A percentile compares a stretch with the other conserved stretches of the same genome.
Evolutionary conservation across 306 rosid species (phyloP).

Genomic region (Cicer arietinum): DNA sequence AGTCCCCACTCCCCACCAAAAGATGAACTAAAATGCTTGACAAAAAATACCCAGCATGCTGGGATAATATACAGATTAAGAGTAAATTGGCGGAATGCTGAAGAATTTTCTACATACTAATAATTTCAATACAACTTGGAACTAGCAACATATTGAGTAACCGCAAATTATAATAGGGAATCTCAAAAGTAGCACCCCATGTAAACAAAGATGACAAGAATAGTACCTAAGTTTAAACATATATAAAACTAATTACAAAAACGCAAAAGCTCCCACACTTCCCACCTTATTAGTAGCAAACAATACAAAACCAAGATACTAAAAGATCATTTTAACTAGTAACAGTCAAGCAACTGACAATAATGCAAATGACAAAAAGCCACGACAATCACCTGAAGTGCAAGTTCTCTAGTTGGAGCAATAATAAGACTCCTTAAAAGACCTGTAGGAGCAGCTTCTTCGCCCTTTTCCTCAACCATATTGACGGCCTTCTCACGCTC

Average conservation of each 20-base stretch:
- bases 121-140: too few relatives aligned
- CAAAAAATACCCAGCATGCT: too few relatives aligned
- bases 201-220: background rate
- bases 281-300: slow-evolving; percentile 17
- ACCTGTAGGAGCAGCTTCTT: slow-evolving; percentile 62
- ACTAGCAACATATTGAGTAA: too few relatives aligned
- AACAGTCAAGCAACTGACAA: slow-evolving; percentile 36
- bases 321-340: background rate
- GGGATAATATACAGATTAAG: too few relatives aligned
- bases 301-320: background rate
- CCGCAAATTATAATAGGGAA: background rate
- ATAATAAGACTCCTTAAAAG: slow-evolving; percentile 83
- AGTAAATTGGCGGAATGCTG: too few relatives aligned
- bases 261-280: slow-evolving; percentile 14
- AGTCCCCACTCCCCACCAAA: background rate
- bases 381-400: slow-evolving; percentile 74
- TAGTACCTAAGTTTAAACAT: slow-evolving; percentile 23
- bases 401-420: slow-evolving; percentile 96
- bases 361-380: slow-evolving; percentile 35
- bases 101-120: too few relatives aligned
- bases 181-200: background rate
- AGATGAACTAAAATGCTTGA: too few relatives aligned
- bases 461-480: slow-evolving; percentile 54
- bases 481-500: slow-evolving; percentile 77
- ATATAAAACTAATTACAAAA: slow-evolving; percentile 3